Percentiles rank a stretch among this genome's conserved stretches.
Evolutionary conservation across 257 asterid genomes (phyloP).

Genomic region (Cordia subcordata): DNA sequence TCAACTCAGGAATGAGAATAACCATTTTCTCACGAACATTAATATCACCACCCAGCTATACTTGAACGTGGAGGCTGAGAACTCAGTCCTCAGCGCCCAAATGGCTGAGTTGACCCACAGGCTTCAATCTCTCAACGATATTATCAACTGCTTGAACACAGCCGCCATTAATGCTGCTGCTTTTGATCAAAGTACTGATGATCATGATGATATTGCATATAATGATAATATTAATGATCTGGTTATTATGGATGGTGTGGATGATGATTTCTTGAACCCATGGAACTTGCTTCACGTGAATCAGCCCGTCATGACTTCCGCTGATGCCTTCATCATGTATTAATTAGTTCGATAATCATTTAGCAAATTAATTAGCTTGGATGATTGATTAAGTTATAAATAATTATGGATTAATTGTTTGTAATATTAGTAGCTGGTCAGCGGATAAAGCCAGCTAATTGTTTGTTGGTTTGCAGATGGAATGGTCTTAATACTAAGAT

Average conservation of each 20-base stretch:
- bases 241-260: constrained; percentile 11
- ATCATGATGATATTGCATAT: no score
- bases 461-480: no score
- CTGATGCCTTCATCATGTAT: constrained; percentile 39
- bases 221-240: no score
- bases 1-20: constrained; percentile 24
- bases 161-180: background rate
- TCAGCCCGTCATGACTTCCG: constrained; percentile 47
- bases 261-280: constrained; percentile 26
- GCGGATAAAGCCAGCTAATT: no score
- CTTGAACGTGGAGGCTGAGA: constrained; percentile 28
- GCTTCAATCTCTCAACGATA: constrained; percentile 43
- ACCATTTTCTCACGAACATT: constrained; percentile 21
- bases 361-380: no score
- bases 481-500: no score
- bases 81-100: constrained; percentile 29
- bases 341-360: constrained; percentile 11
- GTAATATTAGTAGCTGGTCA: no score
- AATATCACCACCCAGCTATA: constrained; percentile 17
- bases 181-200: background rate
- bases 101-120: constrained; percentile 35
- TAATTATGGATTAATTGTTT: no score
- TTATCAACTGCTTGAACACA: constrained; percentile 30
- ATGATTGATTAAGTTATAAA: no score
- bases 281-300: constrained; percentile 42